Percentiles rank a stretch among this genome's conserved stretches.
Evolutionary conservation across 1,139 yeast species (phyloP).

Genomic region (Saccharomycopsis phalli): DNA sequence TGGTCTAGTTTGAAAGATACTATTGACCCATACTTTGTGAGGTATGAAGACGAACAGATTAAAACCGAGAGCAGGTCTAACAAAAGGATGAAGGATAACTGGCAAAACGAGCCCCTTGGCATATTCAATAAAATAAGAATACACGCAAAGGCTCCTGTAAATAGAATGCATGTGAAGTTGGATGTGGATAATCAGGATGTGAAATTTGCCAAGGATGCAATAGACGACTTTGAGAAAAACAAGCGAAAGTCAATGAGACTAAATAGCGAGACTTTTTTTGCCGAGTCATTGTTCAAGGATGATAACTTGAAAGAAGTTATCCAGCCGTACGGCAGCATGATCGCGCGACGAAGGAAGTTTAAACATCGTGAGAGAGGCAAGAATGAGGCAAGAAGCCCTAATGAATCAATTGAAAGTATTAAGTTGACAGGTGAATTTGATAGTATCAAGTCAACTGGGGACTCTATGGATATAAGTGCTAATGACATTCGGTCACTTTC

Average conservation of each 20-base stretch:
- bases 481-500: neutral
- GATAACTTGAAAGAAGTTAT: neutral
- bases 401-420: neutral
- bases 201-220: neutral
- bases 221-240: conserved; percentile 6
- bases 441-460: neutral
- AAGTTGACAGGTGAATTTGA: neutral
- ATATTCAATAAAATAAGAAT: neutral
- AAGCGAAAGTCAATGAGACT: conserved; percentile 6
- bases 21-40: conserved; percentile 12
- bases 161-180: neutral
- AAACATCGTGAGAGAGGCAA: conserved; percentile 1
- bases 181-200: neutral
- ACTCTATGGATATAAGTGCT: neutral
- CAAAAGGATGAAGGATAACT: conserved; percentile 1
- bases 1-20: conserved; percentile 10
- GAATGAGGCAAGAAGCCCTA: neutral
- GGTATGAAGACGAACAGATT: neutral
- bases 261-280: conserved; percentile 8
- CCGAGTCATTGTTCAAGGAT: neutral
- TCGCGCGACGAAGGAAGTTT: conserved; percentile 1
- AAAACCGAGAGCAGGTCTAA: neutral
- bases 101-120: neutral
- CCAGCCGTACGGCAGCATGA: conserved; percentile 2
- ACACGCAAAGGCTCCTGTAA: neutral